phyloP scores from a whole-genome alignment of 177 flowering plant genomes.

The Vitis hybrid region DNA sequence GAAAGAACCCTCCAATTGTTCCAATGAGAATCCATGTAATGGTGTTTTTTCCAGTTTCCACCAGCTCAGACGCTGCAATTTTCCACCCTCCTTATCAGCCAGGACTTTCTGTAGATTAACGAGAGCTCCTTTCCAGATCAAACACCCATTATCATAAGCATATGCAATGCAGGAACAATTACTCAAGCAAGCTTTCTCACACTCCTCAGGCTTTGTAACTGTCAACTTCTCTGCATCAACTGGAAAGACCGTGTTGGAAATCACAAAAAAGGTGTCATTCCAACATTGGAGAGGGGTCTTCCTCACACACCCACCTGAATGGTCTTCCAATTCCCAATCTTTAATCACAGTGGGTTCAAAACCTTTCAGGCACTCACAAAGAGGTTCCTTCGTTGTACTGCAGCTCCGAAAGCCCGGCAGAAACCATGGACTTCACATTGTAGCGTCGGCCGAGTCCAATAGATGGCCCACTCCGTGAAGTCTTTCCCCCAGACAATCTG shows the following conservation, averaged over 20 bases:
- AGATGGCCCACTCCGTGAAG: constrained; percentile 8
- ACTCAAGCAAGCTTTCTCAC: constrained; percentile 9
- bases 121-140: constrained; percentile 11
- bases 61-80: not conserved
- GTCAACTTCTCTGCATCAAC: constrained; percentile 6
- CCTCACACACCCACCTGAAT: constrained; percentile 19
- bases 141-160: constrained; percentile 9
- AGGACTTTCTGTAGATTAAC: not conserved
- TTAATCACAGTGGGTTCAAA: constrained; percentile 3
- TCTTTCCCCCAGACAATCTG: constrained; percentile 6
- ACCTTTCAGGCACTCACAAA: constrained; percentile 21
- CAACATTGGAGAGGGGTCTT: constrained; percentile 16
- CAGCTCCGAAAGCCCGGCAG: constrained; percentile 26
- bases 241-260: constrained; percentile 8
- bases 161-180: constrained; percentile 18
- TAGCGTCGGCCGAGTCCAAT: constrained; percentile 19
- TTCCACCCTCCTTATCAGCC: not conserved
- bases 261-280: constrained; percentile 6
- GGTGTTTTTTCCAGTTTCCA: not conserved
- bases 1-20: no score
- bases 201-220: not conserved
- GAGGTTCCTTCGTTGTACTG: not conserved
- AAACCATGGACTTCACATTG: constrained; percentile 19
- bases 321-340: constrained; percentile 18
- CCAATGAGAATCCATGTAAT: no score